A percentile compares a stretch with the other conserved stretches of the same genome.
Evolutionary conservation across 305 asterid species (phyloP).

Genomic region (Fraxinus greggii): DNA sequence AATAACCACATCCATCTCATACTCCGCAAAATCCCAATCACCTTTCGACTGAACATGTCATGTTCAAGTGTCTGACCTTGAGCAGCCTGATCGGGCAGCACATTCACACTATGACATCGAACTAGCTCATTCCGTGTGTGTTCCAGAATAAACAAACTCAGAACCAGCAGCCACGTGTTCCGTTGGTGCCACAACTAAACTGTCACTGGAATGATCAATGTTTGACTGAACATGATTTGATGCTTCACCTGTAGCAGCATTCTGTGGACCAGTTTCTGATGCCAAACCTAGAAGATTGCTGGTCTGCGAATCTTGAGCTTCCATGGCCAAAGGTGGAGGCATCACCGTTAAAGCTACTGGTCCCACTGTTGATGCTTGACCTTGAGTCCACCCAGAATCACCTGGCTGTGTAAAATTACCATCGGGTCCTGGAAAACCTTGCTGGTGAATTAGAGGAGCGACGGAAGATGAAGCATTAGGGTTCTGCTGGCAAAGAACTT

Average conservation of each 20-base stretch:
- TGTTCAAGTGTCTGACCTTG: neutral
- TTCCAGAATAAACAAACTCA: conserved; percentile 16
- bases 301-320: conserved; percentile 11
- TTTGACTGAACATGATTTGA: conserved; percentile 17
- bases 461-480: conserved; percentile 32
- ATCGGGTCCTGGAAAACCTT: conserved; percentile 28
- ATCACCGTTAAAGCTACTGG: conserved; percentile 8
- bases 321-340: conserved; percentile 1
- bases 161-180: conserved; percentile 14
- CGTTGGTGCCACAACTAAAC: conserved; percentile 7
- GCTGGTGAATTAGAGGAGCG: conserved; percentile 32
- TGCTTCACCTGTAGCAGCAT: conserved; percentile 7
- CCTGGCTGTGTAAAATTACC: conserved; percentile 28
- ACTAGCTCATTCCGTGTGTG: neutral
- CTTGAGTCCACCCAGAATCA: conserved; percentile 24
- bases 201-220: conserved; percentile 1
- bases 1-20: neutral
- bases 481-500: conserved; percentile 31
- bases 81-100: neutral
- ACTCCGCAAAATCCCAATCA: neutral
- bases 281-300: conserved; percentile 16
- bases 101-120: neutral
- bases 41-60: neutral
- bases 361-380: conserved; percentile 17
- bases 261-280: conserved; percentile 16